Evolutionary conservation across 2,329 filamentous ascomycete genomes (phyloP).

Genomic region (Dothideomycetes sp.): DNA sequence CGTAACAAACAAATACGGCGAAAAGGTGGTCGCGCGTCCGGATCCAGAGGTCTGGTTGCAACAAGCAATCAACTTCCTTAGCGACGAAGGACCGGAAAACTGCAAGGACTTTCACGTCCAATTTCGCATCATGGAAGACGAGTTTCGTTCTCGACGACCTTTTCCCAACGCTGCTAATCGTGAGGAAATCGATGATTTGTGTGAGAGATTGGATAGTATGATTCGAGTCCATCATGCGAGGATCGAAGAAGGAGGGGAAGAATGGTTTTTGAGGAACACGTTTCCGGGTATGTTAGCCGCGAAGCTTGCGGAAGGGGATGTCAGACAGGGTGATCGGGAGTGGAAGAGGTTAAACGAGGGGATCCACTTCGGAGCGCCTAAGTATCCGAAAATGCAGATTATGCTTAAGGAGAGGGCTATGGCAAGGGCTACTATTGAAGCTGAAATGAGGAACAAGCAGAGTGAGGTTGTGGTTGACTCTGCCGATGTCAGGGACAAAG

Average conservation of each 20-base stretch:
- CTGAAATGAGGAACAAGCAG: neutral
- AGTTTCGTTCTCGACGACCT: neutral
- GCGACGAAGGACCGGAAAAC: conserved; percentile 11
- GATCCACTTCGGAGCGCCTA: neutral
- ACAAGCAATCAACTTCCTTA: conserved; percentile 9
- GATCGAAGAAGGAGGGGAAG: neutral
- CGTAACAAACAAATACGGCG: conserved; percentile 6
- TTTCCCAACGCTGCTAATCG: neutral
- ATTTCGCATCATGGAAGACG: neutral
- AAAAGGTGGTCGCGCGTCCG: conserved; percentile 2
- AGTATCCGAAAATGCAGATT: neutral
- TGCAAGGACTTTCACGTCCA: conserved; percentile 1
- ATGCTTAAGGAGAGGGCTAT: neutral
- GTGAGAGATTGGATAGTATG: neutral
- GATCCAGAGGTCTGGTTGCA: neutral
- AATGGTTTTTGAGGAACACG: conserved; percentile 5
- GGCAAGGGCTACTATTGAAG: neutral
- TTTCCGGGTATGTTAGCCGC: no score
- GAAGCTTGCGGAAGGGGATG: no score
- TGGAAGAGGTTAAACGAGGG: no score
- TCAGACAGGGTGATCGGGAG: no score
- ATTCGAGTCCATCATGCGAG: neutral
- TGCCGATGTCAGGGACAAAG: neutral
- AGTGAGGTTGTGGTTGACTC: neutral
- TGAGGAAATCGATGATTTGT: neutral